Evolutionary conservation across 345 rosid genomes (phyloP), one percentile per base, ranked within the genome.

Genomic region (Eucalyptus erythrocorys): DNA sequence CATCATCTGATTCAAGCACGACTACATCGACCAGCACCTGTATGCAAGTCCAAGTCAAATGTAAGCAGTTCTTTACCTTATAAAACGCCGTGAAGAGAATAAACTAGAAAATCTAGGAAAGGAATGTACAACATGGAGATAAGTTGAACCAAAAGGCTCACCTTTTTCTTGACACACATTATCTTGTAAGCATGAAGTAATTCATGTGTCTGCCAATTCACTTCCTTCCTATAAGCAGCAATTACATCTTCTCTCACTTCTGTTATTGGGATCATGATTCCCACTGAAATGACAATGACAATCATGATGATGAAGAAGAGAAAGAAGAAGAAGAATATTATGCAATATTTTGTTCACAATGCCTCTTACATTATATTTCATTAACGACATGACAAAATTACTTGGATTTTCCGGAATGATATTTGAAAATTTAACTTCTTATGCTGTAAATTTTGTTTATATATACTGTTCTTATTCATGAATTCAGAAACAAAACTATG

Each of bases 231-330:
- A 87, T 96, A 96, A 85, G 98, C 96, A 89, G 93, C 89, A 34
- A 95, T 97, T 49, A 96, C 93, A 48, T 96, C 98, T 4, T 96
- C 95, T 57, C 97, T 93, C 86, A 95, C 95, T 93, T 95, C 94
- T 87, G 97, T 87, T 87, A 97, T 61, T 13, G 99, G 95, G 89
- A 95, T 89, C 45, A 14, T 34, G 86, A 64, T 88, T 88, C 91
- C 91, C 89, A 68, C 91, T 87, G 47, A 81, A 88, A 80, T 43
- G 37, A 42, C 10, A 16, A 68, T 15, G 57, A 68, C 43, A 21
- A 26, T 53, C 51, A 50, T 37, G 40, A 43, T 48, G 32, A 88
- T 64, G 71, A 64, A 30, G 71, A 64, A 30, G 71, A 64, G 19
- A 34, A 64, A n/a, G 76, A 64, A 64, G 37, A 27, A 59, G 68